Percentiles rank a stretch among this genome's conserved stretches.
phyloP scores from a whole-genome alignment of 352 stramenopile genomes.

The Elongisporangium prolatum region DNA sequence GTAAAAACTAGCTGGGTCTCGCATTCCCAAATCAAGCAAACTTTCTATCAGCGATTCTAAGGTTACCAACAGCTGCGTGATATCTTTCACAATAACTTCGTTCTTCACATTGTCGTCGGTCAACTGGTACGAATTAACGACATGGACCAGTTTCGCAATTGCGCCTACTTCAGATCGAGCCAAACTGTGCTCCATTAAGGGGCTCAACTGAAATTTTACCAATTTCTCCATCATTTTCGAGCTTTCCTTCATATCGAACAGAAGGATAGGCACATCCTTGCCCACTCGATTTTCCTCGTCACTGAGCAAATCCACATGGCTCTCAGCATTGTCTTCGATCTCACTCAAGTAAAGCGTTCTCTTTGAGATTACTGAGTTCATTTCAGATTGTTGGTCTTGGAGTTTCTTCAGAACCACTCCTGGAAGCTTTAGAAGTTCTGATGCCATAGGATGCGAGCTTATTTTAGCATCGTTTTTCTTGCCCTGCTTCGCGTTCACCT shows the following conservation, averaged over 20 bases:
- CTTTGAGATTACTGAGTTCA: slow-evolving; percentile 53
- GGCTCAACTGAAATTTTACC: slow-evolving; percentile 76
- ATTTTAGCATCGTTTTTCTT: slow-evolving; percentile 1
- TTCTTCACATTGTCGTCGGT: neutral
- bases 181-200: slow-evolving; percentile 62
- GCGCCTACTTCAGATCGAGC: slow-evolving; percentile 61
- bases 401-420: slow-evolving; percentile 59
- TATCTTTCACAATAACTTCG: slow-evolving; percentile 8
- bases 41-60: slow-evolving; percentile 57
- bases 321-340: slow-evolving; percentile 46
- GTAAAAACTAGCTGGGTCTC: slow-evolving; percentile 58
- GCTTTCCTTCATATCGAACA: slow-evolving; percentile 81
- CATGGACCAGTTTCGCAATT: slow-evolving; percentile 46
- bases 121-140: slow-evolving; percentile 51
- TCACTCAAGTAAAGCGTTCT: slow-evolving; percentile 77
- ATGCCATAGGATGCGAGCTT: slow-evolving; percentile 39
- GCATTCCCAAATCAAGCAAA: slow-evolving; percentile 44
- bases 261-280: slow-evolving; percentile 72
- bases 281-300: slow-evolving; percentile 58
- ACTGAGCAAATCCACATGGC: slow-evolving; percentile 45
- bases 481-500: slow-evolving; percentile 21
- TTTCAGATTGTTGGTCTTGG: slow-evolving; percentile 36
- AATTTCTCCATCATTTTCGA: slow-evolving; percentile 54
- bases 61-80: slow-evolving; percentile 29
- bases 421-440: slow-evolving; percentile 65